Evolutionary conservation across 768 basidiomycete genomes (phyloP).

Genomic region (Tulasnella sp.): DNA sequence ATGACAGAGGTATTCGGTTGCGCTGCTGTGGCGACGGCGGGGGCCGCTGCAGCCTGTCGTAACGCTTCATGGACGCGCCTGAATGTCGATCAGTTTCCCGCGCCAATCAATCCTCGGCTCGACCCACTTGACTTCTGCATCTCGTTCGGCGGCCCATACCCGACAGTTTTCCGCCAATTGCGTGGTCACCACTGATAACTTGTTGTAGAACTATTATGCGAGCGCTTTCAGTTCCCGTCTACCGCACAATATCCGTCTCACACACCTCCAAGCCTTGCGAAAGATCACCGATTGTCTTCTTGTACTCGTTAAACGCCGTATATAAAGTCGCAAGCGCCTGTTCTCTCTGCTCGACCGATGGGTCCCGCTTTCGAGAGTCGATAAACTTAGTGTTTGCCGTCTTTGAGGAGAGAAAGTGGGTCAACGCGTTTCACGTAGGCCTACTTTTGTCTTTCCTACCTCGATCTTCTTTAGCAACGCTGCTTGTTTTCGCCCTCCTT

Average conservation of each 20-base stretch:
- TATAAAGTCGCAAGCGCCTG: conserved; percentile 77
- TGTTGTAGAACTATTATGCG: conserved; percentile 75
- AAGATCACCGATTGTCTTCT: conserved; percentile 77
- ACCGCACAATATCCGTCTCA: not conserved
- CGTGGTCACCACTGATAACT: conserved; percentile 65
- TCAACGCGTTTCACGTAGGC: not conserved
- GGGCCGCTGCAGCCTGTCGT: conserved; percentile 10
- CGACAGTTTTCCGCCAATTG: conserved; percentile 74
- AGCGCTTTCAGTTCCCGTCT: not conserved
- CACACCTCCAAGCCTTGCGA: conserved; percentile 82
- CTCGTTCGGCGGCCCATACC: conserved; percentile 66
- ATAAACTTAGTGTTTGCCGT: conserved; percentile 68
- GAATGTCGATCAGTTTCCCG: conserved; percentile 11
- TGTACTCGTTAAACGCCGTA: conserved; percentile 79
- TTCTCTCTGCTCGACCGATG: conserved; percentile 74
- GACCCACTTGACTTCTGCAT: conserved; percentile 71
- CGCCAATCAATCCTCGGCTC: not conserved
- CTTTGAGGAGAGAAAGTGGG: conserved; percentile 40
- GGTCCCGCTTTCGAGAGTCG: conserved; percentile 71
- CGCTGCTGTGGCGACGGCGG: not conserved
- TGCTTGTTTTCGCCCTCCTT: conserved; percentile 58
- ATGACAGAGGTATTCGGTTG: not conserved
- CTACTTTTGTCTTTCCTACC: conserved; percentile 44
- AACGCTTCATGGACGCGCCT: not conserved
- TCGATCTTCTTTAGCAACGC: conserved; percentile 62